Evolutionary conservation across 345 rosid genomes (phyloP).

Genomic region (Eucalyptus marginata): DNA sequence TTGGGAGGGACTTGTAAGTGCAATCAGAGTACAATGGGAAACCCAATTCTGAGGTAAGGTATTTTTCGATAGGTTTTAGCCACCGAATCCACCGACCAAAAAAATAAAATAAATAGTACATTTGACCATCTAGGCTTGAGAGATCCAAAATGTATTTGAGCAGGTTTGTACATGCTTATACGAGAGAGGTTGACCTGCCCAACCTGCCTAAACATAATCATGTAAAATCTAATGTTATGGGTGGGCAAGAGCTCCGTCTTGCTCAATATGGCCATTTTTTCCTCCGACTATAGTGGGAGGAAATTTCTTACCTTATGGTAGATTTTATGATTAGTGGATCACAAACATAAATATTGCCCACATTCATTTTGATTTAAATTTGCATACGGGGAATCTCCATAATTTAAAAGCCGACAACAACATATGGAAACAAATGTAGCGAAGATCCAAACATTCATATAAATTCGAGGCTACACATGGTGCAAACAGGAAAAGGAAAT

Average conservation of each 20-base stretch:
- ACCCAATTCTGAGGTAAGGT: not conserved
- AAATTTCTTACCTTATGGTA: not conserved
- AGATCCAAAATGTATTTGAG: not conserved
- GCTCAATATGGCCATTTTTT: not conserved
- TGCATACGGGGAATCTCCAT: not conserved
- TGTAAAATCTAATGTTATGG: not conserved
- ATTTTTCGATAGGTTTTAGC: not conserved
- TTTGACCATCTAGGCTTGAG: not conserved
- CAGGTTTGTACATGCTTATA: not conserved
- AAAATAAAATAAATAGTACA: not conserved
- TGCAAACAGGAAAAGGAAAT: not conserved
- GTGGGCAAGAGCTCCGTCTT: not conserved
- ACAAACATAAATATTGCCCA: not conserved
- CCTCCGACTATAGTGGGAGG: not conserved
- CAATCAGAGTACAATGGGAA: too few relatives aligned
- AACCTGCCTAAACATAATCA: not conserved
- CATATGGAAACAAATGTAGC: not conserved
- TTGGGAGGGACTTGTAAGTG: not conserved
- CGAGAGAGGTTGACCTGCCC: not conserved
- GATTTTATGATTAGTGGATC: not conserved
- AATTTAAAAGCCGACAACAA: not conserved
- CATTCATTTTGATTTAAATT: not conserved
- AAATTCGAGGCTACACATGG: not conserved
- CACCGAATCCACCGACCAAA: not conserved
- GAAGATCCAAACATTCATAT: not conserved